Evolutionary conservation across 805 yeast species (phyloP).

Genomic region (Zygoascus flipseniorum): DNA sequence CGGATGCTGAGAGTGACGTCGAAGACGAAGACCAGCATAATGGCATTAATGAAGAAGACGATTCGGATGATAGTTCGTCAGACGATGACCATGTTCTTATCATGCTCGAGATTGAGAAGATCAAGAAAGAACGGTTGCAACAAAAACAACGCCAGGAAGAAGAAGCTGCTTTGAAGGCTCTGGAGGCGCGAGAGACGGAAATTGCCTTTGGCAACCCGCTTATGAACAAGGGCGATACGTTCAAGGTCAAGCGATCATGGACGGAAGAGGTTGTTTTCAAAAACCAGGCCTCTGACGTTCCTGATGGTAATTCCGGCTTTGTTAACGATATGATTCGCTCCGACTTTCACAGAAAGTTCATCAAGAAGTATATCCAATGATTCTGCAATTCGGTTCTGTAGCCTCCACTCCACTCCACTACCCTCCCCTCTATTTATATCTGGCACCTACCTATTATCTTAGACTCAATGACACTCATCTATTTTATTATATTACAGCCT

Average conservation of each 20-base stretch:
- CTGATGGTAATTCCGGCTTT: conserved; percentile 20
- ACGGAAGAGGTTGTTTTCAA: conserved; percentile 29
- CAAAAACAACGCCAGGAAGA: conserved; percentile 20
- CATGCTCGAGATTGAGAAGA: conserved; percentile 27
- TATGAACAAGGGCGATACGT: conserved; percentile 15
- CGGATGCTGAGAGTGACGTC: conserved; percentile 5
- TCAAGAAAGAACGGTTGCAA: conserved; percentile 26
- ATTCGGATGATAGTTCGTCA: conserved; percentile 17
- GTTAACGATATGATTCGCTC: conserved; percentile 31
- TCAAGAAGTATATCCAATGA: conserved; percentile 27
- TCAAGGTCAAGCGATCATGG: conserved; percentile 25
- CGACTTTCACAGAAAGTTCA: conserved; percentile 30
- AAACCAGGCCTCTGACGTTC: conserved; percentile 25
- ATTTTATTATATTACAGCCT: no score
- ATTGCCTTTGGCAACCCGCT: conserved; percentile 28
- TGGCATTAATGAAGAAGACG: conserved; percentile 12
- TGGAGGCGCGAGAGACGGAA: conserved; percentile 18
- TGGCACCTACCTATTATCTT: neutral
- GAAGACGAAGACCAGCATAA: conserved; percentile 4
- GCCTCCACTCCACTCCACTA: neutral
- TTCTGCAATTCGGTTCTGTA: no score
- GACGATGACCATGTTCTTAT: conserved; percentile 29
- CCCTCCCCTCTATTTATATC: neutral
- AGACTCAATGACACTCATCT: no score
- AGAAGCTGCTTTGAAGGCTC: conserved; percentile 11